These are phyloP conservation scores for Hemisphaericaspora lyxosophila DNA, from an alignment of 1,139 yeast species.

Conservation along the genomic window DNA sequence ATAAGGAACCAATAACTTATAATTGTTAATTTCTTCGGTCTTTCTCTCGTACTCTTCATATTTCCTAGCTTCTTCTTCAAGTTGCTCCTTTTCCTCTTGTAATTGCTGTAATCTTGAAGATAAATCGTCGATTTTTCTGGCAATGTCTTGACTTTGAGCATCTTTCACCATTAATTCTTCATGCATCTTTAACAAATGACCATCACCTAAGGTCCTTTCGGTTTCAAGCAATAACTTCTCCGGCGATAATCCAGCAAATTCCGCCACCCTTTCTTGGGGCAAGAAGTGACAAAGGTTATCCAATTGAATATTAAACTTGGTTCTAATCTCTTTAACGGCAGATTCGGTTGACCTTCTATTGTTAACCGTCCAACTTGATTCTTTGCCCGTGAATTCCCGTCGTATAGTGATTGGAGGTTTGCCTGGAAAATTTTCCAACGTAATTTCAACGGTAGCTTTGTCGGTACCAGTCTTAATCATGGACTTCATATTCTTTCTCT, in stretches of 20 bases:
- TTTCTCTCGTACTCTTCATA: constrained; percentile 41
- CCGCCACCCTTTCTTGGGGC: constrained; percentile 94
- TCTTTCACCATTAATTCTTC: constrained; percentile 57
- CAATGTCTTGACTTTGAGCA: constrained; percentile 28
- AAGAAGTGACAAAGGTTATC: constrained; percentile 92
- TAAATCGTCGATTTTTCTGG: constrained; percentile 27
- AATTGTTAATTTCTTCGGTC: constrained; percentile 45
- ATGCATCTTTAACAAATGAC: constrained; percentile 57
- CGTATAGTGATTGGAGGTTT: constrained; percentile 34
- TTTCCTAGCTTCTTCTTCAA: constrained; percentile 41
- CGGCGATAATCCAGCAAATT: constrained; percentile 81
- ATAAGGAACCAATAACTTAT: constrained; percentile 58
- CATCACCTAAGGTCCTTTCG: constrained; percentile 75
- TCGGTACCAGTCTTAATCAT: constrained; percentile 76
- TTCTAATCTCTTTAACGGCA: constrained; percentile 47
- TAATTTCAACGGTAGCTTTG: constrained; percentile 59
- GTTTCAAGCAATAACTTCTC: constrained; percentile 75
- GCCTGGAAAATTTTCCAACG: constrained; percentile 49
- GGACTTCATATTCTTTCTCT: constrained; percentile 71
- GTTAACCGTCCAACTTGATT: constrained; percentile 64
- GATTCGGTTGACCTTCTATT: constrained; percentile 41
- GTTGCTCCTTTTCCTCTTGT: constrained; percentile 27
- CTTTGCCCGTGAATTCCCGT: constrained; percentile 39
- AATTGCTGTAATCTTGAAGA: constrained; percentile 31
- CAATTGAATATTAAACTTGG: constrained; percentile 69